Evolutionary conservation across 805 yeast species (phyloP), one percentile per base, ranked within the genome.

Genomic region (Metschnikowia kunwiensis): DNA sequence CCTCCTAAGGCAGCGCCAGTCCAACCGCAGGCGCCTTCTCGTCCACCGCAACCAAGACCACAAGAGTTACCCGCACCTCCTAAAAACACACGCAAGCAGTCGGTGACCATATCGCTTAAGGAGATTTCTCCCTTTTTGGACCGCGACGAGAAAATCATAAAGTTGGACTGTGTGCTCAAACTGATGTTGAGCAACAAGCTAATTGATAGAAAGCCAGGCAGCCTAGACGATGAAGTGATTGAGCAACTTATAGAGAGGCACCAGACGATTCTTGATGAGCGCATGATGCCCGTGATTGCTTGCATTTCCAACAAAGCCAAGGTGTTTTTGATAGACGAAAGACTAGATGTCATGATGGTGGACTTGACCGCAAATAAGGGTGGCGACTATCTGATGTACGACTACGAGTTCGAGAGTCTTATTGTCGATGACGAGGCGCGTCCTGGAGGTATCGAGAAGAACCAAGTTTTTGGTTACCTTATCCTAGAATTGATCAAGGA

Each of bases 381-480:
- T 5, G 46, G 43, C 5, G 52, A 47, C 46, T 77, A 83, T 36
- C 84, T 85, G 51, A 78, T 84, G 80, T 84, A 83, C 54, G 91
- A 83, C 57, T 82, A 80, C 57, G 91, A 83, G 54, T 83, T 84
- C 57, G 80, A 78, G 44, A 39, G 45, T 20, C 34, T 38, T 9
- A 15, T 40, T 8, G 43, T 45, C 13, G 50, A 39, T 16, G 47
- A 45, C 18, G 45, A 42, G 16, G 42, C 29, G 5, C 26, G 24
- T 11, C 40, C 31, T 16, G 24, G n/a, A 8, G 8, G 6, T 9
- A 33, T 21, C 5, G 19, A 12, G 1, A 24, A 30, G 4, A 84
- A 78, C 39, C 66, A 67, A 5, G 66, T 67, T 16, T 72, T 66
- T 37, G 93, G 91, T 0, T 82, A 75, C 49, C 61, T 82, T 30